Conservation (phyloP, 2,329 filamentous ascomycete genomes). For the Westerdykella sp. region DNA sequence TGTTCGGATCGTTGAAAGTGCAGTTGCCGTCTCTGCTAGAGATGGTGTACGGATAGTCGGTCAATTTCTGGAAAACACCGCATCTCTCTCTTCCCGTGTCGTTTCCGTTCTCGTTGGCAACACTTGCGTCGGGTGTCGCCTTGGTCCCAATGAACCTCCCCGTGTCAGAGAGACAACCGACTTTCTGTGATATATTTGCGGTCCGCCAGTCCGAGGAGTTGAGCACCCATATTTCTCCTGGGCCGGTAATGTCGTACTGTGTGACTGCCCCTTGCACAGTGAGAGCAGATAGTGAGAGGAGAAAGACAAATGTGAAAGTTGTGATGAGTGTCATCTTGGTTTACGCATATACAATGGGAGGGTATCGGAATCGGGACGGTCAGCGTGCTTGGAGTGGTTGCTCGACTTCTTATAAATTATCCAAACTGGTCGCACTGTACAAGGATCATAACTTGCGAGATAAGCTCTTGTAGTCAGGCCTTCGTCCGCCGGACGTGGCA, state of each 20-base stretch:
- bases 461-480: neutral
- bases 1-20: constrained; percentile 23
- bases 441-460: neutral
- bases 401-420: constrained; percentile 1
- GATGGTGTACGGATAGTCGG: constrained; percentile 24
- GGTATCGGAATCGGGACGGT: neutral
- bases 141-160: constrained; percentile 19
- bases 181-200: constrained; percentile 16
- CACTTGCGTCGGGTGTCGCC: too few species aligned
- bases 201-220: constrained; percentile 22
- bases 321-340: constrained; percentile 4
- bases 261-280: constrained; percentile 13
- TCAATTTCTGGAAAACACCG: constrained; percentile 17
- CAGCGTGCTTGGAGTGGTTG: neutral
- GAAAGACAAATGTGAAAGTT: constrained; percentile 8
- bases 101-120: neutral
- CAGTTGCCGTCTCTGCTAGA: constrained; percentile 26
- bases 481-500: neutral
- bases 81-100: constrained; percentile 8
- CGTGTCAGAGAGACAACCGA: constrained; percentile 23
- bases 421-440: neutral
- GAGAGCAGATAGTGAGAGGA: constrained; percentile 5
- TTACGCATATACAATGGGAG: neutral
- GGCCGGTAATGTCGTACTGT: constrained; percentile 25
- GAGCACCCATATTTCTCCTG: constrained; percentile 26